Evolutionary conservation across 768 basidiomycete species (phyloP).

Genomic region (Termitomyces sp.): DNA sequence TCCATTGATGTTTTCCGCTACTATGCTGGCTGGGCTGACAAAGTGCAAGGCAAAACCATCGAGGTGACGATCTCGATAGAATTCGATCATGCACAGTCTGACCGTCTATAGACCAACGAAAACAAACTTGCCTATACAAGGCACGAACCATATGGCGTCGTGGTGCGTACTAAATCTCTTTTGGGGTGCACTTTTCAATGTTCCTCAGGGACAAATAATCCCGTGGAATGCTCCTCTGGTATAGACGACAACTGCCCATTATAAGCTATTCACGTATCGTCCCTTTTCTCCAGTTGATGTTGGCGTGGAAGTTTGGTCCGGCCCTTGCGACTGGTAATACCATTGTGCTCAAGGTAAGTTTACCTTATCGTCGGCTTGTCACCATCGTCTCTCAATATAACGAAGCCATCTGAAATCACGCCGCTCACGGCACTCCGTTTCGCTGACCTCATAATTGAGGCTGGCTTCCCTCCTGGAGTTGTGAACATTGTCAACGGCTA

Average conservation of each 20-base stretch:
- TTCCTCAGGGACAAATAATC: slow-evolving; percentile 44
- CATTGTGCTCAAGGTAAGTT: background rate
- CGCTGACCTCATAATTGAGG: slow-evolving; percentile 48
- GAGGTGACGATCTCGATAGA: slow-evolving; percentile 27
- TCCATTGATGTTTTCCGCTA: slow-evolving; percentile 54
- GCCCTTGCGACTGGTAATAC: slow-evolving; percentile 42
- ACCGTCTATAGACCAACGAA: slow-evolving; percentile 18
- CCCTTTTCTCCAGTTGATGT: slow-evolving; percentile 15
- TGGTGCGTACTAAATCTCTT: background rate
- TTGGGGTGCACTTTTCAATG: background rate
- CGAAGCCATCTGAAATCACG: slow-evolving; percentile 59
- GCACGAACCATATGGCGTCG: slow-evolving; percentile 56
- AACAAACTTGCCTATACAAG: slow-evolving; percentile 22
- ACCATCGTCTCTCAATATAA: background rate
- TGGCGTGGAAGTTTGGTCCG: slow-evolving; percentile 23
- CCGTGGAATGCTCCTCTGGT: slow-evolving; percentile 47
- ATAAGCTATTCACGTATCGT: background rate
- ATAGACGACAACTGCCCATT: background rate
- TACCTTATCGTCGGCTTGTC: background rate
- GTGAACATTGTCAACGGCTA: slow-evolving; percentile 61
- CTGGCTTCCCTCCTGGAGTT: slow-evolving; percentile 68
- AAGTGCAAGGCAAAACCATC: slow-evolving; percentile 65
- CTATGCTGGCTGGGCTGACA: slow-evolving; percentile 87
- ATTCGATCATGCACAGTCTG: background rate
- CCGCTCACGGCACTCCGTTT: slow-evolving; percentile 54